Conservation (phyloP, 2,329 filamentous ascomycete species). For the Fusarium graminum region DNA sequence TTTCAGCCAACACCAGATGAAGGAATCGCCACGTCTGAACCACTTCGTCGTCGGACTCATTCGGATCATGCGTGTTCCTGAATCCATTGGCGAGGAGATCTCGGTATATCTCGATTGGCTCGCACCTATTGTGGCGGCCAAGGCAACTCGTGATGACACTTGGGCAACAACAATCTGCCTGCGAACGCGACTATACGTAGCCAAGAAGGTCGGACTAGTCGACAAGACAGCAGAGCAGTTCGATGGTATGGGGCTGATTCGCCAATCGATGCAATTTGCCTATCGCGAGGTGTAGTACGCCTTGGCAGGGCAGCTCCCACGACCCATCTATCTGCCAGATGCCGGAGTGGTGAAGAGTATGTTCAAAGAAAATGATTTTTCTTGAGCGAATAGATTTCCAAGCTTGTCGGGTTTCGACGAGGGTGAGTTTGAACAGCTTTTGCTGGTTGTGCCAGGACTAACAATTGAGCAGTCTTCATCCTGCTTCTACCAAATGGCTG, state of each 20-base stretch:
- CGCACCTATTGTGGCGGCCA: slow-evolving; percentile 41
- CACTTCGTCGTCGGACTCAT: slow-evolving; percentile 51
- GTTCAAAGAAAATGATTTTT: background rate
- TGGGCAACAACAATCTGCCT: slow-evolving; percentile 51
- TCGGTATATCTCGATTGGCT: slow-evolving; percentile 54
- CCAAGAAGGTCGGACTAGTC: slow-evolving; percentile 21
- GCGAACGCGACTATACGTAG: slow-evolving; percentile 48
- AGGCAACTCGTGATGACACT: slow-evolving; percentile 47
- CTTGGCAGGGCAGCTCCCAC: slow-evolving; percentile 50
- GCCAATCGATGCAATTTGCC: slow-evolving; percentile 50
- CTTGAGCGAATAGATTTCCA: background rate
- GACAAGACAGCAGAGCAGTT: slow-evolving; percentile 41
- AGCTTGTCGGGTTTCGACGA: no score
- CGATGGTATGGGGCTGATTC: slow-evolving; percentile 47
- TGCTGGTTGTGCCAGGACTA: background rate
- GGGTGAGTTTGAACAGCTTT: slow-evolving; percentile 7
- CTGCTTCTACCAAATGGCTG: background rate
- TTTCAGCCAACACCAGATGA: slow-evolving; percentile 39
- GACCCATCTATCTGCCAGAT: slow-evolving; percentile 48
- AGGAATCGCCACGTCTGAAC: slow-evolving; percentile 49
- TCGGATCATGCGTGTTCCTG: slow-evolving; percentile 46
- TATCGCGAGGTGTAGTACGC: slow-evolving; percentile 50
- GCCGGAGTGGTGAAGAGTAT: slow-evolving; percentile 26
- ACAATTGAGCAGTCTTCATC: slow-evolving; percentile 5
- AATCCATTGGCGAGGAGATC: slow-evolving; percentile 35